phyloP scores from a whole-genome alignment of 768 basidiomycete species.

The Hebeloma cylindrosporum region DNA sequence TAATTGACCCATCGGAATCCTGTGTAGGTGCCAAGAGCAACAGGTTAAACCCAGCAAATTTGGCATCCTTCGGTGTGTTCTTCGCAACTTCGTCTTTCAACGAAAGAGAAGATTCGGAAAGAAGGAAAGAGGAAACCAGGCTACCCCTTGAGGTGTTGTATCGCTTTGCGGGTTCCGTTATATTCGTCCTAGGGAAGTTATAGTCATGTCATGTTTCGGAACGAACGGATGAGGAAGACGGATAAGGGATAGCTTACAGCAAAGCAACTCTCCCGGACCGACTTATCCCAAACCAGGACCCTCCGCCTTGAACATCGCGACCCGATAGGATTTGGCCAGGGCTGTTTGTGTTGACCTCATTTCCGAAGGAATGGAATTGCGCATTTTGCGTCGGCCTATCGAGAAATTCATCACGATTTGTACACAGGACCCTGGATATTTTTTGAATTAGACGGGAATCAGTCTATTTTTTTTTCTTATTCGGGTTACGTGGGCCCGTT shows the following conservation, averaged over 20 bases:
- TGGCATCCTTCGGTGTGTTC: constrained; percentile 46
- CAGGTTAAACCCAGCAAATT: constrained; percentile 82
- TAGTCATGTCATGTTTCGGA: constrained; percentile 12
- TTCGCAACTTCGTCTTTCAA: constrained; percentile 50
- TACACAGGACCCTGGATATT: constrained; percentile 73
- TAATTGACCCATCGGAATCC: constrained; percentile 30
- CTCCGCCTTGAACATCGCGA: constrained; percentile 69
- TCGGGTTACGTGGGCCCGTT: no score
- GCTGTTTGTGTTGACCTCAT: constrained; percentile 22
- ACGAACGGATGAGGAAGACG: constrained; percentile 1
- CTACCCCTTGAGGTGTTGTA: constrained; percentile 65
- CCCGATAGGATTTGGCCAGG: constrained; percentile 63
- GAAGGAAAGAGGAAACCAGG: constrained; percentile 67
- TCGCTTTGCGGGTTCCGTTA: constrained; percentile 60
- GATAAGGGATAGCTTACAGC: constrained; percentile 49
- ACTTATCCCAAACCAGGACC: constrained; percentile 80
- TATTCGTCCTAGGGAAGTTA: constrained; percentile 68
- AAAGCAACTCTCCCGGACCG: constrained; percentile 67
- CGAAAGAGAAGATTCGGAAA: constrained; percentile 45
- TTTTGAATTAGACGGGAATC: not conserved
- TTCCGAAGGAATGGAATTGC: constrained; percentile 65
- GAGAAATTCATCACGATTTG: constrained; percentile 77
- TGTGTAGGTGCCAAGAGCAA: constrained; percentile 56
- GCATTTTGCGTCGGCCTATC: constrained; percentile 65
- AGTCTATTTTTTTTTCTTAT: no score